These are phyloP conservation scores for Carex kokanica DNA, from an alignment of 176 grass and related monocot genomes.

Conservation along the genomic window DNA sequence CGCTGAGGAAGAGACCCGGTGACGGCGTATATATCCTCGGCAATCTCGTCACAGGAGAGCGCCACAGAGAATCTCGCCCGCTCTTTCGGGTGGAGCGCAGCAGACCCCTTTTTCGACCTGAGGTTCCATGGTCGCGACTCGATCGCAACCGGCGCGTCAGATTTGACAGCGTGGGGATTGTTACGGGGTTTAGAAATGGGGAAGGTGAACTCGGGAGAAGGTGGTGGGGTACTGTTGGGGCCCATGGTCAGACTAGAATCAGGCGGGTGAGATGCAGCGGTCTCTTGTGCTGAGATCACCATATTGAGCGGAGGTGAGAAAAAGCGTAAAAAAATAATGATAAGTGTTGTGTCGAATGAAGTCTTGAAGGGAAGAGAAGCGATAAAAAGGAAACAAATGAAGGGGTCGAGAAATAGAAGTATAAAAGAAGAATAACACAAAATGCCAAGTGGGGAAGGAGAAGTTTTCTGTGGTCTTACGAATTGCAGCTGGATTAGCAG, in stretches of 20 bases:
- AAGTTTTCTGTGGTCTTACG: not conserved
- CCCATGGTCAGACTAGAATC: conserved; percentile 1
- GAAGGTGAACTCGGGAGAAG: not conserved
- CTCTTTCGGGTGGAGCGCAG: not conserved
- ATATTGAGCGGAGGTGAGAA: not conserved
- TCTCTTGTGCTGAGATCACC: conserved; percentile 20
- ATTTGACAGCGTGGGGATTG: not conserved
- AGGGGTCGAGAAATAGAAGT: not conserved
- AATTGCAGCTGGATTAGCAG: not conserved
- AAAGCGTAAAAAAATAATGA: not conserved
- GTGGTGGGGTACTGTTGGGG: not conserved
- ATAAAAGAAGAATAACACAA: not conserved
- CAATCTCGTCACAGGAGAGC: conserved; percentile 75
- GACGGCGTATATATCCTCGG: conserved; percentile 83
- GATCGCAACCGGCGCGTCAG: not conserved
- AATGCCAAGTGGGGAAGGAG: not conserved
- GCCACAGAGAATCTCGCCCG: conserved; percentile 48
- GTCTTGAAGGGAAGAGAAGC: not conserved
- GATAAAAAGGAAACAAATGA: not conserved
- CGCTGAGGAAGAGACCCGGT: conserved; percentile 78
- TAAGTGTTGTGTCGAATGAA: not conserved
- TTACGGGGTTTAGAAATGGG: not conserved
- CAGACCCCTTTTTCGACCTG: conserved; percentile 28
- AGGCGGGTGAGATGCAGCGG: not conserved
- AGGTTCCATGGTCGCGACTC: conserved; percentile 66